Conservation (phyloP, 2,329 filamentous ascomycete genomes). For the Magnaporthales sp. region DNA sequence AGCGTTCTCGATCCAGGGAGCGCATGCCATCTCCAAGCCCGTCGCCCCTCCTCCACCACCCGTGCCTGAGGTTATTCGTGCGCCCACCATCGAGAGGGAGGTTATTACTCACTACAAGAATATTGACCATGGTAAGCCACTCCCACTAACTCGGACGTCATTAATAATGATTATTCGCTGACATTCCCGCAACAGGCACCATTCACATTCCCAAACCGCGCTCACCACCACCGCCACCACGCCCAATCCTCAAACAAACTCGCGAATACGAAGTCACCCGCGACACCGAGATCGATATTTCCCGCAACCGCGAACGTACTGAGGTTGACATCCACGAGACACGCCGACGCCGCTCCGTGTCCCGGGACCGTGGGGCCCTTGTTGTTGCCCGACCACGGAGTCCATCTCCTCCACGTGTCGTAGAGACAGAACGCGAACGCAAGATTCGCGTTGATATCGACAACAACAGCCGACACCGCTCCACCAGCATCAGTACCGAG, state of each 20-base stretch:
- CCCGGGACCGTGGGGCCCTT: slow-evolving; percentile 25
- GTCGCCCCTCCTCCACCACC: slow-evolving; percentile 46
- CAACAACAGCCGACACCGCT: slow-evolving; percentile 17
- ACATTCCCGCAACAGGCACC: slow-evolving; percentile 29
- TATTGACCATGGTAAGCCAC: slow-evolving; percentile 66
- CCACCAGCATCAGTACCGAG: slow-evolving; percentile 10
- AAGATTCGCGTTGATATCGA: slow-evolving; percentile 35
- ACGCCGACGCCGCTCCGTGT: slow-evolving; percentile 18
- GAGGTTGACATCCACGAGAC: slow-evolving; percentile 46
- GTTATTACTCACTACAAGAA: slow-evolving; percentile 83
- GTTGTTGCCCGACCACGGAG: neutral
- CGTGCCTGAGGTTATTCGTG: slow-evolving; percentile 59
- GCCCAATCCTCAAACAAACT: slow-evolving; percentile 15
- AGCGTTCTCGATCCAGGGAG: slow-evolving; percentile 36
- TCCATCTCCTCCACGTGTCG: slow-evolving; percentile 27
- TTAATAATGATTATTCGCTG: neutral
- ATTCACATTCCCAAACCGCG: slow-evolving; percentile 38
- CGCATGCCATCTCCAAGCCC: slow-evolving; percentile 34
- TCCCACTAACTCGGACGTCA: neutral
- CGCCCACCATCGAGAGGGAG: slow-evolving; percentile 77
- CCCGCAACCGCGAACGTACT: slow-evolving; percentile 42
- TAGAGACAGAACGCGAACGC: slow-evolving; percentile 45
- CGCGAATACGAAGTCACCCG: slow-evolving; percentile 14
- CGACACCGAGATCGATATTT: slow-evolving; percentile 55
- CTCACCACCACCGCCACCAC: slow-evolving; percentile 38